Conservation (phyloP, 106 monocot species). For the Dendrobium officinale region DNA sequence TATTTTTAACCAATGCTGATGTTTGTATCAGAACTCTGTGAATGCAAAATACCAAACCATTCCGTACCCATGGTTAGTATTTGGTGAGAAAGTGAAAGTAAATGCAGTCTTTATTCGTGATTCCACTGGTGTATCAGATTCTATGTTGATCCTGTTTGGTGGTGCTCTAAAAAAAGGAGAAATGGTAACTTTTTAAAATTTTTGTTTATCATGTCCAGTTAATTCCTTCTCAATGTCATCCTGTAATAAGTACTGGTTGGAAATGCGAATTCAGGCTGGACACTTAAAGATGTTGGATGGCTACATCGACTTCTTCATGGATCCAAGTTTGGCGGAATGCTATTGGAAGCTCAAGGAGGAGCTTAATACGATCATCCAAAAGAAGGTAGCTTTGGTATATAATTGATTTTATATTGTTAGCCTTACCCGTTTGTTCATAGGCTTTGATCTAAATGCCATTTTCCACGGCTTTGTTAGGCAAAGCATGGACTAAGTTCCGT, state of each 20-base stretch:
- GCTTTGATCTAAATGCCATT: not conserved
- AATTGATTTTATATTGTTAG: not conserved
- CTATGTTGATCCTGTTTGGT: constrained; percentile 89
- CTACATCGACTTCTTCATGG: constrained; percentile 98
- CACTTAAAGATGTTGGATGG: constrained; percentile 97
- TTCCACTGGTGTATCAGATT: constrained; percentile 98
- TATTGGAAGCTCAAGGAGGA: constrained; percentile 77
- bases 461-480: not conserved
- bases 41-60: constrained; percentile 97
- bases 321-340: constrained; percentile 85
- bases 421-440: not conserved
- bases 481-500: not conserved
- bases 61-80: constrained; percentile 93
- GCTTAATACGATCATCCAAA: constrained; percentile 78
- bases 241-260: not conserved
- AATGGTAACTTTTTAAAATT: constrained; percentile 33
- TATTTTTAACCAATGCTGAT: not conserved
- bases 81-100: constrained; percentile 97
- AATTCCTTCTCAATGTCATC: not conserved
- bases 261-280: constrained; percentile 51
- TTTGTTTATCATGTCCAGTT: constrained; percentile 7
- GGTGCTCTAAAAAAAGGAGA: constrained; percentile 68
- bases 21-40: constrained; percentile 82
- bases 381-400: constrained; percentile 55
- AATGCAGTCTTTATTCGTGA: constrained; percentile 94